Base-by-base conservation (phyloP, 1,139 yeast genomes). In the Hyphopichia pseudoburtonii region DNA sequence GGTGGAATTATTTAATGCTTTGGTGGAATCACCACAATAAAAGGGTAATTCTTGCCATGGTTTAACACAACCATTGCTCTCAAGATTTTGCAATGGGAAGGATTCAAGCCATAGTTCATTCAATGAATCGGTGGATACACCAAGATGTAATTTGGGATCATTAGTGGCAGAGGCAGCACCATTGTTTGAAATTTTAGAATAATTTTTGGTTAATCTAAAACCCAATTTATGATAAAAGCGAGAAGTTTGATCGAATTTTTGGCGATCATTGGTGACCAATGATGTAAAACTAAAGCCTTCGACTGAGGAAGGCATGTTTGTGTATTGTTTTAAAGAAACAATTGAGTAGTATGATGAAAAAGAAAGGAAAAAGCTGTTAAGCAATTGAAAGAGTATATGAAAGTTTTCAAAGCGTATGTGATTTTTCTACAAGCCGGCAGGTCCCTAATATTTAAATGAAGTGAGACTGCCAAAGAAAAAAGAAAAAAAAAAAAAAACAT, bases 61-160 rank as follows among this genome's bases (percentile, higher is more conserved):
- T 30, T 70, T 63, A 43, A 77, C 56, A 50, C 65, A 60, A 2
- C 81, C 82, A 32, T 64, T 52, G 16, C 52, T 56, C 47, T 73
- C 78, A 17, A 64, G 40, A 47, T 74, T 73, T 36, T 78, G 76
- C 33, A 82, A 64, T 17, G 86, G 86, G 57, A 80, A 82, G 17
- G 80, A 66, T 51, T 83, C 86, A 33, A 84, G 55, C 92, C 94
- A 85, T 30, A 78, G 61, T 58, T 85, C 94, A 46, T 70, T 73
- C 36, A 80, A 52, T 1, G 89, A 82, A 46, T 82, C 86, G 41
- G 68, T 70, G 16, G 87, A 76, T 30, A 84, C 67, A 3, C 90
- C 90, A 33, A 62, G 48, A 33, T 61, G 66, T 27, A 55, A 51
- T 40, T 51, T 57, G 37, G 62, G 60, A 42, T 57, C 60, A 45